Evolutionary conservation across 129 eudicot species (phyloP), one percentile per base, ranked within the genome.

Genomic region (Erigeron canadensis): DNA sequence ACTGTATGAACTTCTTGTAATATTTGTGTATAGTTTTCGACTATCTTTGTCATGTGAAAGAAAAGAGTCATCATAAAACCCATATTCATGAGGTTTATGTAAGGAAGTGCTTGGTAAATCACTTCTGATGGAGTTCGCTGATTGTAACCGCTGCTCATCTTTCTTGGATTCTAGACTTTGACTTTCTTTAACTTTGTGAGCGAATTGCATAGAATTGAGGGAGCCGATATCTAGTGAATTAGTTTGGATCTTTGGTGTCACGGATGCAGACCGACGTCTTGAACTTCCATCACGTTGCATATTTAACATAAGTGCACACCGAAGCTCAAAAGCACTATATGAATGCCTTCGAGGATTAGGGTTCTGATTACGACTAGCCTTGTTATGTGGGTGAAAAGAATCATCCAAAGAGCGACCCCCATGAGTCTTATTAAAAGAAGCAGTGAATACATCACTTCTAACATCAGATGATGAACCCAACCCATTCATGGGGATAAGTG

Each of bases 331-430:
- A 42, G 77, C 72, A 63, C 73, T 71, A 22, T 61, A 71, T 10
- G 81, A 78, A 55, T 78, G 81, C 67, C 81, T 71, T 78, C 81
- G 53, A 44, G 77, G 77, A 78, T 65, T 71, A 18, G 10, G 10
- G 15, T 54, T 18, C 17, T 63, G 77, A 77, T 51, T 63, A 43
- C 62, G 72, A 17, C 60, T 44, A 62, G 50, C 58, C n/a, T 12
- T 28, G 21, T 53, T 71, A 63, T 22, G 73, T 8, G 66, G 63
- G 67, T 51, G 18, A 38, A 18, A 16, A 12, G 72, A 53, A 63
- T 78, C 81, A 63, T 78, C 77, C 48, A 55, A 5, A 51, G 77
- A 70, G 44, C 61, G 61, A 71, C n/a, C 16, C 59, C 65, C 66
- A 1, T 56, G 53, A 53, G 53, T 21, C 42, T 51, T 51, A 40